phyloP scores from a whole-genome alignment of 148 eudicot species.

The Rhododendron ferrugineum region DNA sequence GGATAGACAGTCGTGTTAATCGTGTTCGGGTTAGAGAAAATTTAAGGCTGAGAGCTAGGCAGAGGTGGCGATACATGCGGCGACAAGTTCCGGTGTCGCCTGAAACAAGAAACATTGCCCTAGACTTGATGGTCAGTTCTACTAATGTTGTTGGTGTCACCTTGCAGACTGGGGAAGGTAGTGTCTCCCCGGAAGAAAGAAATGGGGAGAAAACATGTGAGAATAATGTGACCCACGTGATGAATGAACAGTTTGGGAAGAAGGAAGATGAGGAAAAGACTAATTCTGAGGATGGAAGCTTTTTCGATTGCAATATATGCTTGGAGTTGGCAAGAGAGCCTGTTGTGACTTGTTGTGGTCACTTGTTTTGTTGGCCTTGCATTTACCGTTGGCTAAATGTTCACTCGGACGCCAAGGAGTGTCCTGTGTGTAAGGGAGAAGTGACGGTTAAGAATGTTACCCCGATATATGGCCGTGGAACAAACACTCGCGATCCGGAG shows the following conservation, averaged over 20 bases:
- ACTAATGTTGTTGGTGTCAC: slow-evolving; percentile 7
- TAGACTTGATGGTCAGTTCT: slow-evolving; percentile 2
- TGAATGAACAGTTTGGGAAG: slow-evolving; percentile 34
- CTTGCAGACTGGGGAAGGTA: slow-evolving; percentile 9
- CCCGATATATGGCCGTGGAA: slow-evolving; percentile 73
- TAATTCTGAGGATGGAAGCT: slow-evolving; percentile 43
- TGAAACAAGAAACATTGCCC: slow-evolving; percentile 1
- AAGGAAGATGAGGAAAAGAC: slow-evolving; percentile 40
- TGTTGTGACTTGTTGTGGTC: slow-evolving; percentile 87
- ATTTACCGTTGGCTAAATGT: slow-evolving; percentile 68
- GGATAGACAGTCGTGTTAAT: slow-evolving; percentile 40
- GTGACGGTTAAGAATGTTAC: slow-evolving; percentile 61
- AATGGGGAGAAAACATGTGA: slow-evolving; percentile 19
- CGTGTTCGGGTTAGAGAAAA: slow-evolving; percentile 17
- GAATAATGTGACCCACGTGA: slow-evolving; percentile 29
- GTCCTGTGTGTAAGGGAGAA: slow-evolving; percentile 90
- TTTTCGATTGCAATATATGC: slow-evolving; percentile 82
- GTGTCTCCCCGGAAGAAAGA: background rate
- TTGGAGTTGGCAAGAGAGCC: slow-evolving; percentile 82
- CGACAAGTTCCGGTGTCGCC: slow-evolving; percentile 13
- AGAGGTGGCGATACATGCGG: slow-evolving; percentile 34
- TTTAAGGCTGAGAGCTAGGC: slow-evolving; percentile 44
- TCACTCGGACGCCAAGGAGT: slow-evolving; percentile 73
- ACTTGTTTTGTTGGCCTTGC: slow-evolving; percentile 90
- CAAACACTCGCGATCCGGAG: slow-evolving; percentile 21